Conservation (phyloP, 2,329 filamentous ascomycete genomes). For the Chaetomium olivaceum region DNA sequence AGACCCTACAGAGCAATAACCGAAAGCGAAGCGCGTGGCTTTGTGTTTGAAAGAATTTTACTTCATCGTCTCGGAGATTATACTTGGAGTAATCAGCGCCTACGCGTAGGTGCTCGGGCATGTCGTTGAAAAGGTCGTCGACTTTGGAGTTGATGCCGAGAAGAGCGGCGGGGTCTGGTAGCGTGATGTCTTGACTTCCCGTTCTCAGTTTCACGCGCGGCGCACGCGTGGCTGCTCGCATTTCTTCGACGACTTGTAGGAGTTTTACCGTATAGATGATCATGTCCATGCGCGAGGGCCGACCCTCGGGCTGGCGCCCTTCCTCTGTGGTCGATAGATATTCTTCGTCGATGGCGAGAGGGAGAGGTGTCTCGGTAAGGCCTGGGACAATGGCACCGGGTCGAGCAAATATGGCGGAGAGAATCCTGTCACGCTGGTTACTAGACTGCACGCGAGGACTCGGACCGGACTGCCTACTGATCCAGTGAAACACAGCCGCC, state of each 20-base stretch:
- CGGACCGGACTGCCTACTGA: conserved; percentile 24
- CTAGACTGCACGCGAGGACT: not conserved
- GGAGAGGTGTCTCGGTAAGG: conserved; percentile 24
- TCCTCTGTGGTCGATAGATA: conserved; percentile 30
- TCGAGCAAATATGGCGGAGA: conserved; percentile 36
- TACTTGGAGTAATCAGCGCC: conserved; percentile 18
- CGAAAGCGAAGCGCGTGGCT: conserved; percentile 16
- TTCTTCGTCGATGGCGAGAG: conserved; percentile 37
- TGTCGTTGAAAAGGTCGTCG: conserved; percentile 18
- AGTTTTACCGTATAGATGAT: conserved; percentile 29
- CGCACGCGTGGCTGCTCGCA: not conserved
- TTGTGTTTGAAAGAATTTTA: conserved; percentile 16
- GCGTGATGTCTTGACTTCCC: not conserved
- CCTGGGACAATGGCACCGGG: conserved; percentile 30
- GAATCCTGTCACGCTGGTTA: conserved; percentile 24
- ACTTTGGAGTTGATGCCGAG: conserved; percentile 24
- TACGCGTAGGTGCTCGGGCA: conserved; percentile 18
- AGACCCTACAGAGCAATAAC: conserved; percentile 15
- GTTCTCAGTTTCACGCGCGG: conserved; percentile 5
- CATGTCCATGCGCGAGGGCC: conserved; percentile 32
- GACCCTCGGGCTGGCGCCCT: conserved; percentile 29
- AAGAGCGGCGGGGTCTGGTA: conserved; percentile 22
- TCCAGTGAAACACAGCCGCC: conserved; percentile 36
- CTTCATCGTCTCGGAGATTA: conserved; percentile 7
- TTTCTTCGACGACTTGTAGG: conserved; percentile 26